phyloP scores from a whole-genome alignment of 768 basidiomycete species.

The Chlorophyllum brunneum region DNA sequence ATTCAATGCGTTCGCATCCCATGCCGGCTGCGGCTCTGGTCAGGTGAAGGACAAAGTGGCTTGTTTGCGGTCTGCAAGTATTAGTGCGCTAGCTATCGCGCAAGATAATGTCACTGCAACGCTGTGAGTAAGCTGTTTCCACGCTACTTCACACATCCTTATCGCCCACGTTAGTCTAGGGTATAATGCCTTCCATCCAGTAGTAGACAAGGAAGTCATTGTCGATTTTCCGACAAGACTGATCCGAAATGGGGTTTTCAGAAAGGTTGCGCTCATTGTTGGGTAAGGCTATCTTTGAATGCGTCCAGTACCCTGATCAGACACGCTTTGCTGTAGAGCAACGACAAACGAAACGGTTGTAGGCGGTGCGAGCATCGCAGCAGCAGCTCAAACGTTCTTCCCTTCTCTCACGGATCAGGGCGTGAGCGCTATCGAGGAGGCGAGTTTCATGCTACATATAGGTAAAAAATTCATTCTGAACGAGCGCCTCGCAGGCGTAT shows the following conservation, averaged over 20 bases:
- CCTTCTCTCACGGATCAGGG: conserved; percentile 39
- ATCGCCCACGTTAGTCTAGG: conserved; percentile 23
- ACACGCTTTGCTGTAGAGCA: conserved; percentile 27
- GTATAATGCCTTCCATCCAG: conserved; percentile 49
- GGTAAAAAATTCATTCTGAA: not conserved
- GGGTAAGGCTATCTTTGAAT: conserved; percentile 35
- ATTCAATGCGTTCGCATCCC: conserved; percentile 46
- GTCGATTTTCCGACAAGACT: conserved; percentile 45
- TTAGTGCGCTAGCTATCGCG: conserved; percentile 49
- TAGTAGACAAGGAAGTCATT: conserved; percentile 51
- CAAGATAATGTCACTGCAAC: conserved; percentile 44
- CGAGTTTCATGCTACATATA: conserved; percentile 13
- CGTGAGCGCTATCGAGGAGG: conserved; percentile 31
- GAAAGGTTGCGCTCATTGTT: conserved; percentile 52
- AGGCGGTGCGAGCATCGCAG: conserved; percentile 32
- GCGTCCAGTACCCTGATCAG: not conserved
- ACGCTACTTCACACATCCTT: not conserved
- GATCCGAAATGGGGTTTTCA: conserved; percentile 41
- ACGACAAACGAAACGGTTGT: conserved; percentile 60
- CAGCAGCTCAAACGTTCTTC: conserved; percentile 38
- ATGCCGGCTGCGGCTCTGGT: conserved; percentile 46
- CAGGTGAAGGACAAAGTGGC: conserved; percentile 31
- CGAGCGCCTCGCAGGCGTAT: conserved; percentile 30
- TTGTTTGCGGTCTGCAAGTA: conserved; percentile 46
- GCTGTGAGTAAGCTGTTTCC: conserved; percentile 33